Evolutionary conservation across 768 basidiomycete species (phyloP).

Genomic region (Tubosaeta sp.): DNA sequence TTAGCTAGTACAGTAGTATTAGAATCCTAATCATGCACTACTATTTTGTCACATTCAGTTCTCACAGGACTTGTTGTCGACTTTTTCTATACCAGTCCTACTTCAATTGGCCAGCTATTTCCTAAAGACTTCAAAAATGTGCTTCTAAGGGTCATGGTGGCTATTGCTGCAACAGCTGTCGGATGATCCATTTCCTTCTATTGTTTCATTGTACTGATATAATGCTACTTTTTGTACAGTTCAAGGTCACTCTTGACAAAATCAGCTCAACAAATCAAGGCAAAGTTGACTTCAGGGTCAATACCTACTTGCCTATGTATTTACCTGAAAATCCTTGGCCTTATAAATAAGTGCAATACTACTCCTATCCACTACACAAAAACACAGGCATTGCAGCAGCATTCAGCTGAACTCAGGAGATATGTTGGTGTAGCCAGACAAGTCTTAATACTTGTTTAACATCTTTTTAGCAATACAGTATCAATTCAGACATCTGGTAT

Average conservation of each 20-base stretch:
- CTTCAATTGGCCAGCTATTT: neutral
- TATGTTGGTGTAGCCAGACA: neutral
- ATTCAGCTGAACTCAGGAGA: neutral
- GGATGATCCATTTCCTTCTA: neutral
- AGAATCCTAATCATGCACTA: no score
- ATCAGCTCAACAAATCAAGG: neutral
- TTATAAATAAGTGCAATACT: neutral
- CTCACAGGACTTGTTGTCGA: conserved; percentile 5
- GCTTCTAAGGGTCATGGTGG: neutral
- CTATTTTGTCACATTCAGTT: no score
- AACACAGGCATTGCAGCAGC: neutral
- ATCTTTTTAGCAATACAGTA: neutral
- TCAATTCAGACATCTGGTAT: neutral
- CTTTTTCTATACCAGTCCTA: conserved; percentile 5
- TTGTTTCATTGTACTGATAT: neutral
- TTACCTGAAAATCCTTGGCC: neutral
- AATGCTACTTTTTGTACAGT: neutral
- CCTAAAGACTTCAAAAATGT: neutral
- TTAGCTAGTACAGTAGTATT: no score
- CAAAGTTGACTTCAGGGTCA: neutral
- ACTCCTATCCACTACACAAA: neutral
- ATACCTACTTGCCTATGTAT: neutral
- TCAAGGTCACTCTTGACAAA: neutral
- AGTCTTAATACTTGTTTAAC: neutral
- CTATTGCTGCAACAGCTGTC: neutral